A percentile compares a stretch with the other conserved stretches of the same genome.
Evolutionary conservation across 257 asterid genomes (phyloP).

Genomic region (Haberlea rhodopensis): DNA sequence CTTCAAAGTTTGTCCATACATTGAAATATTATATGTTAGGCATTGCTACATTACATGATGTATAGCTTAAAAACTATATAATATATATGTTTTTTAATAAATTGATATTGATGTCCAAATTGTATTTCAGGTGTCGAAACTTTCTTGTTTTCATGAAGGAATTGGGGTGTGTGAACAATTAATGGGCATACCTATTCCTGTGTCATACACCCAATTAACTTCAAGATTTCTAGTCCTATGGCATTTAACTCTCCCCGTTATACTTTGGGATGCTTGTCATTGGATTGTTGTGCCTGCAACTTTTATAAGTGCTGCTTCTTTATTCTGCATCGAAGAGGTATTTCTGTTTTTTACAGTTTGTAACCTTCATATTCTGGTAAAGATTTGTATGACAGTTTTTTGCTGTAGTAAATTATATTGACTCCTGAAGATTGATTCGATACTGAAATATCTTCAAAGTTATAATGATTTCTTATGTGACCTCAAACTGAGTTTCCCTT

Average conservation of each 20-base stretch:
- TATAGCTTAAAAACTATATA: too few species aligned
- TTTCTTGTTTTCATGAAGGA: slow-evolving; percentile 80
- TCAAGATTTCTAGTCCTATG: slow-evolving; percentile 95
- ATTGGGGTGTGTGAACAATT: slow-evolving; percentile 85
- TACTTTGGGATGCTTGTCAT: slow-evolving; percentile 96
- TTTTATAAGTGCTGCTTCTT: slow-evolving; percentile 87
- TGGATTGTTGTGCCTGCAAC: slow-evolving; percentile 99
- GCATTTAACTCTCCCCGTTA: slow-evolving; percentile 93
- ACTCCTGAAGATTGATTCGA: too few species aligned
- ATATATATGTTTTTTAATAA: too few species aligned
- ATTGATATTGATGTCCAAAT: slow-evolving; percentile 1
- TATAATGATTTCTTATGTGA: too few species aligned
- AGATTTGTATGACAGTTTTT: too few species aligned
- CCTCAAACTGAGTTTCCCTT: too few species aligned
- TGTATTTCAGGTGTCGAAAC: slow-evolving; percentile 74
- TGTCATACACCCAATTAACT: slow-evolving; percentile 89
- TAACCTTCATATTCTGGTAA: slow-evolving; percentile 11
- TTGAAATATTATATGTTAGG: too few species aligned
- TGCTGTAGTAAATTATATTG: too few species aligned
- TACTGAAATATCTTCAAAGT: too few species aligned
- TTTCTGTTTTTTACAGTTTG: slow-evolving; percentile 15
- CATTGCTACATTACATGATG: too few species aligned
- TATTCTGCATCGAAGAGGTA: slow-evolving; percentile 97
- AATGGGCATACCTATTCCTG: slow-evolving; percentile 82
- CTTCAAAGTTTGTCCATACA: too few species aligned